A percentile compares a stretch with the other conserved stretches of the same genome.
phyloP scores from a whole-genome alignment of 495 filamentous ascomycete genomes.

The Penicillium mononematosum region DNA sequence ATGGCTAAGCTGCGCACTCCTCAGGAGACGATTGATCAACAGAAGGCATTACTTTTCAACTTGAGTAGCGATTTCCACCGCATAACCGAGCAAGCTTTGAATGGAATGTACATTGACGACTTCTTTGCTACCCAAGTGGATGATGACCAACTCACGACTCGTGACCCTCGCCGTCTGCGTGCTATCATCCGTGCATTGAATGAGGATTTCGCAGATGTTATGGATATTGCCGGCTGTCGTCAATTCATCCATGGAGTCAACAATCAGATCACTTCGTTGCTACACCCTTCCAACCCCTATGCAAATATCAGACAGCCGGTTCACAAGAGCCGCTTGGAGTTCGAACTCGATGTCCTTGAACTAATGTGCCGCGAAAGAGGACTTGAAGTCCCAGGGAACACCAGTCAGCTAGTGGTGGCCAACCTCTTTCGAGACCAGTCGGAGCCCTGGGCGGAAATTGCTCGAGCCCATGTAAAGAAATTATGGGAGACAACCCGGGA shows the following conservation, averaged over 20 bases:
- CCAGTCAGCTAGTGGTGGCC: slow-evolving; percentile 44
- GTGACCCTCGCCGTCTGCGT: slow-evolving; percentile 1
- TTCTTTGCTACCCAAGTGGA: background rate
- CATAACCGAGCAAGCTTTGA: background rate
- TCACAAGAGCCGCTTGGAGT: slow-evolving; percentile 1
- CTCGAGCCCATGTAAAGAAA: slow-evolving; percentile 22
- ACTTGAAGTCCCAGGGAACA: slow-evolving; percentile 45
- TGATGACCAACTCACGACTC: background rate
- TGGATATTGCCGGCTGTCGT: slow-evolving; percentile 23
- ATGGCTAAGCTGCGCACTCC: background rate
- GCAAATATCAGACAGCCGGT: slow-evolving; percentile 17
- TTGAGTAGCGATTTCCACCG: background rate
- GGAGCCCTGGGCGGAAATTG: slow-evolving; percentile 37
- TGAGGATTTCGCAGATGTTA: slow-evolving; percentile 46
- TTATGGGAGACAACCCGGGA: slow-evolving; percentile 25
- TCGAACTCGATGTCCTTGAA: slow-evolving; percentile 22
- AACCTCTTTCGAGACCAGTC: slow-evolving; percentile 47
- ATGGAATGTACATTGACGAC: background rate
- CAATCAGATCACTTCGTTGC: background rate
- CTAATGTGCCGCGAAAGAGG: slow-evolving; percentile 31
- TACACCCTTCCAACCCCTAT: slow-evolving; percentile 12
- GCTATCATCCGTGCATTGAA: slow-evolving; percentile 54
- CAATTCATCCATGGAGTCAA: background rate
- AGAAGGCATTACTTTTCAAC: background rate
- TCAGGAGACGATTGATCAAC: background rate